Base-by-base conservation (phyloP, 2,329 filamentous ascomycete genomes). In the Penicillium nordicum region DNA sequence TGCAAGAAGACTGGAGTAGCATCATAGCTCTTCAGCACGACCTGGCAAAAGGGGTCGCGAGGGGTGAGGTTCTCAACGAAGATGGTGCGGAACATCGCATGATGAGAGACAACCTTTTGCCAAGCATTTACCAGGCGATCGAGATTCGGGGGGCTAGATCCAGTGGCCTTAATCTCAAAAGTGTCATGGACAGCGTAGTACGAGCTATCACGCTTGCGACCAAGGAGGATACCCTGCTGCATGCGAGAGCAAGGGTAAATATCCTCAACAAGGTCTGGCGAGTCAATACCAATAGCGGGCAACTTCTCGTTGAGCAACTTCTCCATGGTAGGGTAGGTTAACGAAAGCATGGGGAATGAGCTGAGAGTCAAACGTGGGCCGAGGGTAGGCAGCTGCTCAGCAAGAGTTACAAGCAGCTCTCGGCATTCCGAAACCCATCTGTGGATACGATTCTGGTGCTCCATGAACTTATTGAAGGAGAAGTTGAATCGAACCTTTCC, bases 391-490 rank as follows among this genome's bases (percentile, higher is more conserved):
- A 76, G 58, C 40, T 63, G 55, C 30, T 67, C 61, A 0, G 70
- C 67, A 10, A 75, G 58, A 0, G 60, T 60, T 8, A 60, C 60
- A 4, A 80, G 67, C 0, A 70, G 67, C 3, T 68, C 44, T 18
- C 69, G 65, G 50, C 74, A 80, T 34, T 66, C 62, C 0, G 67
- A 64, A 4, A 81, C 71, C 80, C 79, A 82, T 16, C 64, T 37
- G 9, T 68, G 66, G 18, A 82, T 78, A 0, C 65, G 63, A 2
- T 71, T 63, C 55, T 81, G 78, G 58, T 81, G 77, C 10, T 66
- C 64, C 77, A 81, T 81, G 30, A 73, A 67, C 14, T 72, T 71
- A 60, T 81, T 82, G 67, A 79, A 81, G 0, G 79, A 78, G 63
- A 82, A 82, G 0, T 75, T 76, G 50, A 82, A 78, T 9, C 78